Evolutionary conservation across 345 rosid genomes (phyloP), one percentile per base, ranked within the genome.

Genomic region (Corchorus olitorius): DNA sequence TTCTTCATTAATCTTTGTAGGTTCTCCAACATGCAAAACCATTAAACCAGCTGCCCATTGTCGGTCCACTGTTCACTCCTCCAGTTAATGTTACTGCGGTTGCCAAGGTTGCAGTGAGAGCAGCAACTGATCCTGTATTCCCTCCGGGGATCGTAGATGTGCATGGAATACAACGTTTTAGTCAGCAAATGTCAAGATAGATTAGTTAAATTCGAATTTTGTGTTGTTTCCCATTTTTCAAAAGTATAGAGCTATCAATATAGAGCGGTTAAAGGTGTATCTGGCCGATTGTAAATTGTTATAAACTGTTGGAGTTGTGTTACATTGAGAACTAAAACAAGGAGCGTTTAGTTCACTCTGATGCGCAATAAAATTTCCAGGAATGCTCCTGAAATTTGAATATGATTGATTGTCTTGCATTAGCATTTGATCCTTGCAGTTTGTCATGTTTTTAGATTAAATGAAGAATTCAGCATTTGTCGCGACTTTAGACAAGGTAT

Each of bases 111-210:
- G 88, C 85, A 0, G 81, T 86, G 22, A 83, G 88, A 75, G 86
- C 85, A 10, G 85, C 94, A 59, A 87, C 83, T 0, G 92, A 90
- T 85, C 89, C 88, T 0, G 94, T 88, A 33, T 90, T 87, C 50
- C 92, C 92, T 72, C 94, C 91, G 0, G 94, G 92, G 74, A 82
- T 88, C 11, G 70, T 90, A 3, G 91, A 86, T 72, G 89, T 86
- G n/a, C 78, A 90, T 60, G 94, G 87, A 68, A 90, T 88, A 37
- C 80, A 76, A 76, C 91, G 87, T n/a, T 87, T 86, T 69, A 84
- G 79, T 83, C 89, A 82, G 77, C 88, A 81, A 79, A 81, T 76
- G 79, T 80, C 89, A 4, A 83, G 83, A 81, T 90, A 82, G 74
- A 80, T 74, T 27, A 74, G 39, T 54, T 50, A 19, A 50, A 53